A percentile compares a stretch with the other conserved stretches of the same genome.
These are phyloP conservation scores for Gossypium thurberi DNA, from an alignment of 345 rosid genomes.

Conservation along the genomic window DNA sequence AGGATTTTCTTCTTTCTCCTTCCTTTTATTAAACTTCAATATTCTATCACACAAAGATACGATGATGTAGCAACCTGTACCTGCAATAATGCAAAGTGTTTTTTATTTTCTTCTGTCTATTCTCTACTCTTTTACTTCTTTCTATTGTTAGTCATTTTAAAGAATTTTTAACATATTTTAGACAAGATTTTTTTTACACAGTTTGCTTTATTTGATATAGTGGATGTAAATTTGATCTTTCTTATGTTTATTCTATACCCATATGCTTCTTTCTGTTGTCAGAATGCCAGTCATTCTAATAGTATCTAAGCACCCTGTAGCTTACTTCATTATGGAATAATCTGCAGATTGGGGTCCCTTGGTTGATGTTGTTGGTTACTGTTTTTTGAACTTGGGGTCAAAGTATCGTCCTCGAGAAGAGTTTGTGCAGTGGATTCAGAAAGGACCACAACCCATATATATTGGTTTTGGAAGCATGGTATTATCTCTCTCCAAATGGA, in stretches of 20 bases:
- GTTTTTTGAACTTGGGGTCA: constrained; percentile 80
- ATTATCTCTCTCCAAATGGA: constrained; percentile 18
- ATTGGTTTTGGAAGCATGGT: constrained; percentile 99
- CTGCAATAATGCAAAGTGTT: background rate
- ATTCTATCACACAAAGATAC: background rate
- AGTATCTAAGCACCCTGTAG: background rate
- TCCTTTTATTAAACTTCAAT: background rate
- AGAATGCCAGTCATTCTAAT: background rate
- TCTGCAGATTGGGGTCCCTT: constrained; percentile 88
- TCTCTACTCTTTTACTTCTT: background rate
- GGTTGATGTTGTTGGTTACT: constrained; percentile 96
- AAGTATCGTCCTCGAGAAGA: constrained; percentile 69
- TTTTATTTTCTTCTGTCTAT: background rate
- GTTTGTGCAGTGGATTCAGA: constrained; percentile 65
- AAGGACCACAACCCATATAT: constrained; percentile 76
- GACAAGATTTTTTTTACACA: background rate
- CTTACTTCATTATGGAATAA: constrained; percentile 11
- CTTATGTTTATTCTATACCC: background rate
- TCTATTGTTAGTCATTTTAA: background rate
- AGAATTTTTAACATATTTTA: background rate
- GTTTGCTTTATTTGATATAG: background rate
- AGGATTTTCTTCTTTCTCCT: background rate
- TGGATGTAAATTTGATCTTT: background rate
- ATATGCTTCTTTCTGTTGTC: constrained; percentile 2
- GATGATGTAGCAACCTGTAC: background rate